Evolutionary conservation across 2,329 filamentous ascomycete species (phyloP), one percentile per base, ranked within the genome.

Genomic region (Emmonsia crescens): DNA sequence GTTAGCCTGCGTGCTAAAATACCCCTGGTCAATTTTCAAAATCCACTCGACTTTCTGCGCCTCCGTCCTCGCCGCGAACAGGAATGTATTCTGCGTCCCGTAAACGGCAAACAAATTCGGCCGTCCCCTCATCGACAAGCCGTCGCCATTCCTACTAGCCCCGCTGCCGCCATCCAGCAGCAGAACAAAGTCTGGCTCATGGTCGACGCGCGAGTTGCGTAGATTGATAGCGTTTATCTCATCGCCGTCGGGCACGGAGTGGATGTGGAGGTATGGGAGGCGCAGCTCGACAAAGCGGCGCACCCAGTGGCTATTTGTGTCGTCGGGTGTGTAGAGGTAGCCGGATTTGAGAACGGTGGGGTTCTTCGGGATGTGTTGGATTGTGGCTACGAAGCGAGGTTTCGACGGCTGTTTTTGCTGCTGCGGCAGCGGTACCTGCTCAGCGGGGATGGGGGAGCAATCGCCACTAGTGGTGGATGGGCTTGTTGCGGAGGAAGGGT

Each of bases 31-130:
- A 68, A 99, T 91, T 70, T 89, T 88, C 74, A 95, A 83, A 68
- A 99, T 96, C 94, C 94, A 99, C 73, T 97, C 94, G 68, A 92
- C 87, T 80, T 96, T 96, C 74, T 96, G 92, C 57, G 87, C 83
- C 77, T 96, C 93, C 69, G 86, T 93, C 62, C 91, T 83, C 29
- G 91, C 89, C 16, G 91, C 90, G 74, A 99, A 97, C 48, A 99
- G 80, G 83, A 92, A 99, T 38, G 92, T 96, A 75, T 96, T 96
- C 73, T 94, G 89, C 63, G 88, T 89, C 49, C 90, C 93, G 72
- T 97, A 99, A 58, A 99, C 85, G 14, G 94, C 94, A 80, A 96
- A 99, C 48, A 97, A 89, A 66, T 89, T 88, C 3, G 85, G 82
- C 68, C 74, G 84, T 74, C 78, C 75, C 59, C 77, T 77, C 40